Percentiles rank a stretch among this genome's conserved stretches.
Evolutionary conservation across 371 early-diverging fungal species (phyloP).

Genomic region (Mortierella sp.): DNA sequence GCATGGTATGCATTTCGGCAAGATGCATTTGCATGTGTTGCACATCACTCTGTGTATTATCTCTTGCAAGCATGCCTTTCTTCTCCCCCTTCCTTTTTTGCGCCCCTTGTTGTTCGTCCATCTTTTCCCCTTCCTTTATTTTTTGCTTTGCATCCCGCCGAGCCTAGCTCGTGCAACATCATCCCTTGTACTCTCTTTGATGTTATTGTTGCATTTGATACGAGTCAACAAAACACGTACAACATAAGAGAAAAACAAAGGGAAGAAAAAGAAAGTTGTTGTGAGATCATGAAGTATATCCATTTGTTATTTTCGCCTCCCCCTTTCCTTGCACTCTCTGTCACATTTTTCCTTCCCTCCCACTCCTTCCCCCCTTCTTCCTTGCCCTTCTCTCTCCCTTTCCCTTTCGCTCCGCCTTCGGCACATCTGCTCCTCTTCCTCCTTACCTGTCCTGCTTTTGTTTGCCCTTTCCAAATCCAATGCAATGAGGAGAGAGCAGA

Average conservation of each 20-base stretch:
- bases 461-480: background rate
- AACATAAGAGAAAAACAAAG: background rate
- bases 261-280: background rate
- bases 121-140: too few relatives aligned
- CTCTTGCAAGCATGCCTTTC: too few relatives aligned
- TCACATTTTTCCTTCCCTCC: background rate
- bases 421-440: constrained; percentile 2
- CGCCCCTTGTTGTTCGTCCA: too few relatives aligned
- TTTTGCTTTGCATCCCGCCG: too few relatives aligned
- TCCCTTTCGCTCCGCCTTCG: background rate
- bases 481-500: background rate
- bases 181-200: too few relatives aligned
- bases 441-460: background rate
- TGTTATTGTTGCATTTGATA: too few relatives aligned
- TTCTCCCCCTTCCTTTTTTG: too few relatives aligned
- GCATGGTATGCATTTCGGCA: too few relatives aligned
- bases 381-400: background rate
- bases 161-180: background rate
- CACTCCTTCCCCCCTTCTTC: background rate
- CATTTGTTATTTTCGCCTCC: background rate
- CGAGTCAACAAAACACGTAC: background rate
- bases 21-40: too few relatives aligned
- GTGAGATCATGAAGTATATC: background rate
- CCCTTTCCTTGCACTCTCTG: background rate
- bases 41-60: too few relatives aligned